Evolutionary conservation across 768 basidiomycete species (phyloP).

Genomic region (Gyrodon lividus): DNA sequence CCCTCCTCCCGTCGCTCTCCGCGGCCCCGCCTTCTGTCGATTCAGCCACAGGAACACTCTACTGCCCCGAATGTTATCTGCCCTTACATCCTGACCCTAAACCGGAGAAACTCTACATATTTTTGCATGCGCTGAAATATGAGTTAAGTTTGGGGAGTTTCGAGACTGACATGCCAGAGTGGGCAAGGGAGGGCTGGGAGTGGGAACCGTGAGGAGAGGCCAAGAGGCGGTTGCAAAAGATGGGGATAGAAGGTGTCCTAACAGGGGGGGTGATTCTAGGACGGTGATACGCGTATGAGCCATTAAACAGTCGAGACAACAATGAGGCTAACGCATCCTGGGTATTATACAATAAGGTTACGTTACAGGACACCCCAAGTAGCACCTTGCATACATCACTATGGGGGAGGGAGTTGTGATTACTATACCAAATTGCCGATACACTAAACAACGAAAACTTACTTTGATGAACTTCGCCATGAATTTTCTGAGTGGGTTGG

Average conservation of each 20-base stretch:
- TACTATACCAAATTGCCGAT: not conserved
- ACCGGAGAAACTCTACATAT: constrained; percentile 92
- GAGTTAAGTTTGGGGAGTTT: constrained; percentile 80
- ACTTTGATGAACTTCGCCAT: constrained; percentile 92
- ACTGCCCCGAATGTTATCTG: constrained; percentile 89
- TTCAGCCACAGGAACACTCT: constrained; percentile 48
- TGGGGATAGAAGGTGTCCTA: too few relatives aligned
- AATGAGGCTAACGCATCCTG: not conserved
- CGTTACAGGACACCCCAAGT: not conserved
- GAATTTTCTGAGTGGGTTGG: constrained; percentile 62
- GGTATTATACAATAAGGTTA: constrained; percentile 5
- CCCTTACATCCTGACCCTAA: constrained; percentile 92
- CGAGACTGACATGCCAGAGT: constrained; percentile 84
- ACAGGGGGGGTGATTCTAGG: not conserved
- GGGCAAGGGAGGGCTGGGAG: constrained; percentile 75
- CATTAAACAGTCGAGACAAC: not conserved
- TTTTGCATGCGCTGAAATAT: constrained; percentile 88
- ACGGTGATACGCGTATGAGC: too few relatives aligned
- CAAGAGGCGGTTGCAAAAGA: not conserved
- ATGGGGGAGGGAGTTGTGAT: not conserved
- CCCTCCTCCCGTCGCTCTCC: constrained; percentile 27
- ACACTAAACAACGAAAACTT: constrained; percentile 4
- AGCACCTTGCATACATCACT: not conserved
- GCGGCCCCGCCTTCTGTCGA: constrained; percentile 32
- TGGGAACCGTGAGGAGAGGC: constrained; percentile 44